Evolutionary conservation across 345 rosid species (phyloP).

Genomic region (Psidium guajava): DNA sequence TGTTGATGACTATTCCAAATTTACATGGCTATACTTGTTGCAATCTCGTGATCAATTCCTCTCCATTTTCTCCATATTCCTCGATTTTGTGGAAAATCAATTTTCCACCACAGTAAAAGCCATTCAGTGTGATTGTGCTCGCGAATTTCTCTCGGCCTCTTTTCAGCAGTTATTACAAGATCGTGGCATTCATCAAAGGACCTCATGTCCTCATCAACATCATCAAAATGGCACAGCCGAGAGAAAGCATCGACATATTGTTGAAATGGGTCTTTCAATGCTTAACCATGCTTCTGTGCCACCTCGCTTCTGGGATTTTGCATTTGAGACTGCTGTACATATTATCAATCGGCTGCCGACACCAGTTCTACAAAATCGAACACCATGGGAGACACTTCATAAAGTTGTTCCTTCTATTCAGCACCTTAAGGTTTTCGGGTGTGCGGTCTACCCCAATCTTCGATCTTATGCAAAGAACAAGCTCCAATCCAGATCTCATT

Average conservation of each 20-base stretch:
- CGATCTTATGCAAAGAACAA: not conserved
- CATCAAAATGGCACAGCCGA: not conserved
- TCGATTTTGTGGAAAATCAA: not conserved
- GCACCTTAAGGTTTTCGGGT: not conserved
- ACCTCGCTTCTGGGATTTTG: not conserved
- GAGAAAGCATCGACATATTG: not conserved
- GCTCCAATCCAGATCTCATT: not conserved
- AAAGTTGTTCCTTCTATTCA: not conserved
- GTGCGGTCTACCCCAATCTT: not conserved
- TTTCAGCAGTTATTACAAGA: not conserved
- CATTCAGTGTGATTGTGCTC: not conserved
- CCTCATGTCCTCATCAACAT: not conserved
- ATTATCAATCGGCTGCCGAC: not conserved
- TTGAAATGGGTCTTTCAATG: not conserved
- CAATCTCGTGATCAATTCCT: too few relatives aligned
- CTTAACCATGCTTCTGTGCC: not conserved
- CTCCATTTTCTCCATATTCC: not conserved
- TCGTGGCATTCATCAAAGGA: not conserved
- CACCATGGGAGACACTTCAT: not conserved
- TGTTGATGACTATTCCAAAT: too few relatives aligned
- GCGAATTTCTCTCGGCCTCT: not conserved
- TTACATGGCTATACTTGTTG: too few relatives aligned
- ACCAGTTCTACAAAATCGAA: too few relatives aligned
- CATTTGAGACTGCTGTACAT: not conserved
- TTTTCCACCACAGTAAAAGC: not conserved